phyloP scores from a whole-genome alignment of 768 basidiomycete genomes.

The Pulveroboletus ravenelii region DNA sequence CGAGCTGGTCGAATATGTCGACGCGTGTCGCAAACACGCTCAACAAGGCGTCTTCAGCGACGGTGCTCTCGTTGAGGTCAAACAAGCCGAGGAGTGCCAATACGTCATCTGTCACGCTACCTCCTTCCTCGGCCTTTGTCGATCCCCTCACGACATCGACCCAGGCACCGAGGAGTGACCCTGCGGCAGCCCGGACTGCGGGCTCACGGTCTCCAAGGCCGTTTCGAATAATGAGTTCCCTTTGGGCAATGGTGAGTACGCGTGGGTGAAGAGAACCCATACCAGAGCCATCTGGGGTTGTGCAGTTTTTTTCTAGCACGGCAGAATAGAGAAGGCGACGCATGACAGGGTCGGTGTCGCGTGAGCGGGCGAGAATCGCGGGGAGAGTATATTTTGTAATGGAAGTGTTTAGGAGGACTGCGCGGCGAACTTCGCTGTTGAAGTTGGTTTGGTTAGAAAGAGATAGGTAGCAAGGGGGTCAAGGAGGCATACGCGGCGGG shows the following conservation, averaged over 20 bases:
- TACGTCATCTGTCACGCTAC: slow-evolving; percentile 34
- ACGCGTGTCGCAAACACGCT: slow-evolving; percentile 64
- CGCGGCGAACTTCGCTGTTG: slow-evolving; percentile 80
- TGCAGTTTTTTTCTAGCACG: slow-evolving; percentile 47
- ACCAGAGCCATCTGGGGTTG: slow-evolving; percentile 24
- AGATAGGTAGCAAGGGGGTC: neutral
- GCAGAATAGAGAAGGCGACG: slow-evolving; percentile 70
- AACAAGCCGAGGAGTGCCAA: slow-evolving; percentile 52
- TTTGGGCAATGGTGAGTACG: slow-evolving; percentile 61
- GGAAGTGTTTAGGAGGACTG: slow-evolving; percentile 68
- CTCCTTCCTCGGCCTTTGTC: slow-evolving; percentile 34
- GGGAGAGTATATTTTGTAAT: slow-evolving; percentile 52
- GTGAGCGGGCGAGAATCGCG: slow-evolving; percentile 65
- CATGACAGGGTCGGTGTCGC: slow-evolving; percentile 71
- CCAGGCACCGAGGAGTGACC: slow-evolving; percentile 71
- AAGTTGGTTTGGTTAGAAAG: neutral
- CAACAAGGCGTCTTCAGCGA: slow-evolving; percentile 70
- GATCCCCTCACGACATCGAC: slow-evolving; percentile 48
- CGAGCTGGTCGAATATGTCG: slow-evolving; percentile 62
- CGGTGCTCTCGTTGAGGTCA: slow-evolving; percentile 51
- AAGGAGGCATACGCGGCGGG: slow-evolving; percentile 59
- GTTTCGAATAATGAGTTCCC: slow-evolving; percentile 72
- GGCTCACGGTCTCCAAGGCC: slow-evolving; percentile 86
- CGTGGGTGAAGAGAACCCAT: slow-evolving; percentile 61
- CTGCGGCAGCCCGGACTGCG: slow-evolving; percentile 66